phyloP scores from a whole-genome alignment of 495 filamentous ascomycete genomes.

The Hypoxylon lienhwacheense region DNA sequence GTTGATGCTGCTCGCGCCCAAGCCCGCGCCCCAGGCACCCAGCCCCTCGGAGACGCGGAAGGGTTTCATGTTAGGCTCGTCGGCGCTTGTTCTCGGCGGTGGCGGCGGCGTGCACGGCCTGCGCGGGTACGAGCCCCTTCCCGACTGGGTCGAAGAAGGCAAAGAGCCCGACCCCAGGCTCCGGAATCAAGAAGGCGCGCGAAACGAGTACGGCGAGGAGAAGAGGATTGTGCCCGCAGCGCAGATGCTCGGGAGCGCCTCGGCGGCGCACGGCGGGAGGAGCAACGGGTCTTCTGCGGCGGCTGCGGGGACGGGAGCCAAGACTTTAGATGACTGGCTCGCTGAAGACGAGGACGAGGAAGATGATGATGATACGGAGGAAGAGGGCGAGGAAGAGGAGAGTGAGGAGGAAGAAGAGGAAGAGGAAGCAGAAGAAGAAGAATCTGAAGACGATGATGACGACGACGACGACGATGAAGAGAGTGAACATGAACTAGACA shows the following conservation, averaged over 20 bases:
- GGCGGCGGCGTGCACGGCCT: constrained; percentile 70
- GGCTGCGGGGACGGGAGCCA: constrained; percentile 52
- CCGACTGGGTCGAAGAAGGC: constrained; percentile 81
- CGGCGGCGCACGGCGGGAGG: constrained; percentile 30
- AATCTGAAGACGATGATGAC: constrained; percentile 56
- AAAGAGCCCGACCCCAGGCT: constrained; percentile 75
- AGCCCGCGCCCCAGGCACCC: constrained; percentile 84
- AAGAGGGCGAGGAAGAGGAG: constrained; percentile 30
- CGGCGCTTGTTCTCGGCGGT: constrained; percentile 79
- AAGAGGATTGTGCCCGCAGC: constrained; percentile 59
- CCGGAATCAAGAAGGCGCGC: constrained; percentile 53
- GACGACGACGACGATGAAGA: constrained; percentile 59
- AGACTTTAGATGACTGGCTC: constrained; percentile 89
- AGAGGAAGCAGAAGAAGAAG: constrained; percentile 51
- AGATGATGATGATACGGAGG: constrained; percentile 23
- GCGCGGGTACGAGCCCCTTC: constrained; percentile 73
- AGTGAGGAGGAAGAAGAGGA: constrained; percentile 45
- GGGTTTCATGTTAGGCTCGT: constrained; percentile 75
- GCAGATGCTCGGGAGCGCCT: constrained; percentile 63
- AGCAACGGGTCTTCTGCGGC: constrained; percentile 60
- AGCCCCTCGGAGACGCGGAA: constrained; percentile 80
- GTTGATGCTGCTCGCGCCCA: constrained; percentile 87
- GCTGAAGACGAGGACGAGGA: constrained; percentile 62
- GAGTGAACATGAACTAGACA: constrained; percentile 45
- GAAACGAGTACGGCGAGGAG: constrained; percentile 44